A percentile compares a stretch with the other conserved stretches of the same genome.
phyloP scores from a whole-genome alignment of 2,329 filamentous ascomycete species.

The Hymenoscyphus infarciens region DNA sequence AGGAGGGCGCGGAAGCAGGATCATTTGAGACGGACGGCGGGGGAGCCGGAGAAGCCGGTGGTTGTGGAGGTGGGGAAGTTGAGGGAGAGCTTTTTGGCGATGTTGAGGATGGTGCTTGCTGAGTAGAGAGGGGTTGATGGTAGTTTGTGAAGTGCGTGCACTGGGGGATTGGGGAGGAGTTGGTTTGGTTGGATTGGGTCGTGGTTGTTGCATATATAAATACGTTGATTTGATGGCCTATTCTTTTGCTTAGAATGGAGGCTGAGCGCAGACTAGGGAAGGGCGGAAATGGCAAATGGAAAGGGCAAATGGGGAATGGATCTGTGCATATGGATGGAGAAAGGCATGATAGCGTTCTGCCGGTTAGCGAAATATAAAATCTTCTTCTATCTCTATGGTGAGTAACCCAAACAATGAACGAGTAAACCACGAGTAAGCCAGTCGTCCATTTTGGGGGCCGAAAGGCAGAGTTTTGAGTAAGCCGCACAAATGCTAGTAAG shows the following conservation, averaged over 20 bases:
- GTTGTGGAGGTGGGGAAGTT: conserved; percentile 79
- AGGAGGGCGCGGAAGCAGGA: conserved; percentile 75
- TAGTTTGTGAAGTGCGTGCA: rapidly evolving
- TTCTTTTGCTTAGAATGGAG: neutral
- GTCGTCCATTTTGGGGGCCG: no score
- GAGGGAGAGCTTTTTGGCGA: conserved; percentile 72
- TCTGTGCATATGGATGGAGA: no score
- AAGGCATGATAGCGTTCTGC: no score
- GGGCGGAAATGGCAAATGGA: no score
- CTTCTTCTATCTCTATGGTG: no score
- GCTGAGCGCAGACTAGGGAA: neutral
- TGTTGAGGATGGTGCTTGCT: conserved; percentile 78
- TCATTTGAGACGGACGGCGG: conserved; percentile 72
- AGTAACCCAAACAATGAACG: no score
- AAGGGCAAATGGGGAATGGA: neutral
- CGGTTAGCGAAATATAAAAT: no score
- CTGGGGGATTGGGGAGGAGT: neutral
- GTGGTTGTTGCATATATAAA: neutral
- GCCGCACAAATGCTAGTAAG: no score
- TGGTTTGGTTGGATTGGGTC: neutral
- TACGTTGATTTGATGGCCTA: neutral
- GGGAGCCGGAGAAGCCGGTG: conserved; percentile 77
- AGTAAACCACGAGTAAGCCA: no score
- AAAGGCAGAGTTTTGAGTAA: no score
- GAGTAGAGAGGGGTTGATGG: conserved; percentile 49